Conservation (phyloP, 2,329 filamentous ascomycete species). For the Fusarium sp. region DNA sequence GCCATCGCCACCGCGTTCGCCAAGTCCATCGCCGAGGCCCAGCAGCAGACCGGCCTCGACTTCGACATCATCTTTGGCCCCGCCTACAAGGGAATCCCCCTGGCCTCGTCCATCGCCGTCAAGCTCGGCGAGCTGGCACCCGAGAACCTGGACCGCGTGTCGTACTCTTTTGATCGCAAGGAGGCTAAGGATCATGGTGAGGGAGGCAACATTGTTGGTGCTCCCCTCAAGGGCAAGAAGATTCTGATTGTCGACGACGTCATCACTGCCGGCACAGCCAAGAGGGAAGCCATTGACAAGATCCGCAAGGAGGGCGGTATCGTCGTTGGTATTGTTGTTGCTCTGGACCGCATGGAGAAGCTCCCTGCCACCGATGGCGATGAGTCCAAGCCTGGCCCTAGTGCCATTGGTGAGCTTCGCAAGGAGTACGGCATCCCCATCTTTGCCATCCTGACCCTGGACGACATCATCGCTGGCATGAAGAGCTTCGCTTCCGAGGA, state of each 20-base stretch:
- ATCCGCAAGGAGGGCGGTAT: constrained; percentile 85
- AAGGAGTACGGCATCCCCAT: constrained; percentile 86
- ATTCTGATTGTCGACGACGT: constrained; percentile 96
- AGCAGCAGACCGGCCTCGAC: constrained; percentile 54
- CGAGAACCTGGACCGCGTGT: constrained; percentile 70
- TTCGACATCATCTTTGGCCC: constrained; percentile 93
- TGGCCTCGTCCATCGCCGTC: constrained; percentile 79
- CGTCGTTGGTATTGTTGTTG: constrained; percentile 86
- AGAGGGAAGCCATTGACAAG: constrained; percentile 89
- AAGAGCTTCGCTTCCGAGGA: constrained; percentile 67
- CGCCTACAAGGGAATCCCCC: constrained; percentile 95
- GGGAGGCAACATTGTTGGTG: constrained; percentile 90
- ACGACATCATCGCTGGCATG: constrained; percentile 79
- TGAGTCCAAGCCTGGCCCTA: constrained; percentile 72
- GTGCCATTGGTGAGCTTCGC: constrained; percentile 84
- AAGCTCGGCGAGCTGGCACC: constrained; percentile 76
- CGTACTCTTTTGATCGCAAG: constrained; percentile 94
- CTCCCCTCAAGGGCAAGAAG: constrained; percentile 80
- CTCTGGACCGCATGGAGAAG: constrained; percentile 87
- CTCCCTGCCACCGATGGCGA: constrained; percentile 70
- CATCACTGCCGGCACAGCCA: constrained; percentile 92
- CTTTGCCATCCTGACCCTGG: constrained; percentile 80
- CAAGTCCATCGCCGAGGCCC: constrained; percentile 62
- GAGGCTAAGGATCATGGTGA: constrained; percentile 97
- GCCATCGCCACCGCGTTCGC: constrained; percentile 86